Evolutionary conservation across 441 rosid genomes (phyloP).

Genomic region (Corymbia citriodora): DNA sequence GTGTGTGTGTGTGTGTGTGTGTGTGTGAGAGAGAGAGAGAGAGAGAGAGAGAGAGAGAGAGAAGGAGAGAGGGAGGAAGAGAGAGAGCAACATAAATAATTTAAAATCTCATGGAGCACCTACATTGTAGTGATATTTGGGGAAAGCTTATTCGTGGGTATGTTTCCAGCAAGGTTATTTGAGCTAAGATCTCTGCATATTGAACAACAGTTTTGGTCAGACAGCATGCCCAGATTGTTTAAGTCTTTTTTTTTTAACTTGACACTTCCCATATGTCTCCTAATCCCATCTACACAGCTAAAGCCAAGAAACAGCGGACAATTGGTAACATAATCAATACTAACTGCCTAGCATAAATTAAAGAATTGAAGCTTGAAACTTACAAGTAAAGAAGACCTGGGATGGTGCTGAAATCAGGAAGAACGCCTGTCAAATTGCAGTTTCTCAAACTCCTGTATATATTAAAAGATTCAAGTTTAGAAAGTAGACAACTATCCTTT

Average conservation of each 20-base stretch:
- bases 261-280: neutral
- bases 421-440: conserved; percentile 6
- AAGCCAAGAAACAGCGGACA: neutral
- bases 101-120: neutral
- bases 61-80: neutral
- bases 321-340: neutral
- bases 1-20: accelerated
- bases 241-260: neutral
- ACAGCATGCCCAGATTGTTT: neutral
- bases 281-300: neutral
- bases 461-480: neutral
- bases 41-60: neutral
- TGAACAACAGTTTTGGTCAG: neutral
- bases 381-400: conserved; percentile 7
- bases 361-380: neutral
- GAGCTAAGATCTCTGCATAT: conserved; percentile 10
- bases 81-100: neutral
- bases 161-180: conserved; percentile 5
- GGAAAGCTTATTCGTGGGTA: conserved; percentile 2
- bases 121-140: neutral
- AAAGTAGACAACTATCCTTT: neutral
- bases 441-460: conserved; percentile 7
- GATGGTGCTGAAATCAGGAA: conserved; percentile 9
- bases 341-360: neutral
- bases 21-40: neutral